These are phyloP conservation scores for Isoetes taiwanensis DNA, from an alignment of 75 land plant genomes.

Conservation along the genomic window DNA sequence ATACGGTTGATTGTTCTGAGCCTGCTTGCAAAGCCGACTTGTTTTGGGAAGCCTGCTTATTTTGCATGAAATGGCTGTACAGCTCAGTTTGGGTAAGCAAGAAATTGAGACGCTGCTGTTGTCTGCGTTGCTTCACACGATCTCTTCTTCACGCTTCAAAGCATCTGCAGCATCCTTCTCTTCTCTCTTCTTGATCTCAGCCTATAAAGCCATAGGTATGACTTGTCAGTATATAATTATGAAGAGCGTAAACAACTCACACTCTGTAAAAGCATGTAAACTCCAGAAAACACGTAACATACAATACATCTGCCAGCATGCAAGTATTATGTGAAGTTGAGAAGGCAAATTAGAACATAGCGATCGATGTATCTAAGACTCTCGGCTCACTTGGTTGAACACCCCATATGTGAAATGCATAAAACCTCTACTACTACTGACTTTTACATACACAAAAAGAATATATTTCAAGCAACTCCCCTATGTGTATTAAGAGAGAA, in stretches of 20 bases:
- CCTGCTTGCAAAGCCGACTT: conserved; percentile 13
- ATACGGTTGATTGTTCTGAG: conserved; percentile 9
- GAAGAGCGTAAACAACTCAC: not conserved
- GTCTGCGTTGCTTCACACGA: conserved; percentile 83
- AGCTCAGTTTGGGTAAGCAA: conserved; percentile 86
- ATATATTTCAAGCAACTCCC: not conserved
- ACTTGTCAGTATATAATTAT: no score
- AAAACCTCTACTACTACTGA: no score
- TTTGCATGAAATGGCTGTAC: conserved; percentile 96
- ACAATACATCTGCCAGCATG: no score
- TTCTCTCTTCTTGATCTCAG: conserved; percentile 76
- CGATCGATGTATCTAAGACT: no score
- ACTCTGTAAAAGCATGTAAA: not conserved
- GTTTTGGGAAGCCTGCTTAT: conserved; percentile 34
- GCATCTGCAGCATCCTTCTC: conserved; percentile 98
- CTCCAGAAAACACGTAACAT: not conserved
- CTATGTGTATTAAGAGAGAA: not conserved
- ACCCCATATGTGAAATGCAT: no score
- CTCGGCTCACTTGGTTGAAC: no score
- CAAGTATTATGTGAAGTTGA: no score
- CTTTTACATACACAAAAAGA: not conserved
- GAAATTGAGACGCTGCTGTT: conserved; percentile 85
- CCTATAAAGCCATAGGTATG: no score
- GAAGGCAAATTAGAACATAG: no score
- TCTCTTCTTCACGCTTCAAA: conserved; percentile 86